Evolutionary conservation across 2,329 filamentous ascomycete species (phyloP).

Genomic region (Cladophialophora exuberans): DNA sequence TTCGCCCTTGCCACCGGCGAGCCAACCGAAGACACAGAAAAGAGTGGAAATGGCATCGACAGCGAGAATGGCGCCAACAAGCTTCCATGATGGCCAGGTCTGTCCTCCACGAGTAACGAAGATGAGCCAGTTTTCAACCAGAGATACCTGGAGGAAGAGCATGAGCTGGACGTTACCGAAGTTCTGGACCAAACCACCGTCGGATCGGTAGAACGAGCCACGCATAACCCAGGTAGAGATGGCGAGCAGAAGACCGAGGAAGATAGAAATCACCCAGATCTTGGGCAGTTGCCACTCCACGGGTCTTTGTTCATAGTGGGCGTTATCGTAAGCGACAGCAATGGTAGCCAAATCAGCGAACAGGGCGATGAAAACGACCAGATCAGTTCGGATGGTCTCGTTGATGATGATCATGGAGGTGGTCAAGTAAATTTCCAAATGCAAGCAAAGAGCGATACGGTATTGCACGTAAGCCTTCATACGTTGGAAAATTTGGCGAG

Average conservation of each 20-base stretch:
- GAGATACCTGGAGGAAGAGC: constrained; percentile 86
- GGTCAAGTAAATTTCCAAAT: constrained; percentile 75
- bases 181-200: constrained; percentile 75
- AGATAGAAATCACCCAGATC: constrained; percentile 76
- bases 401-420: constrained; percentile 80
- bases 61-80: constrained; percentile 70
- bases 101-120: constrained; percentile 88
- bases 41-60: constrained; percentile 73
- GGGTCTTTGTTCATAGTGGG: constrained; percentile 72
- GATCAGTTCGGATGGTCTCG: constrained; percentile 71
- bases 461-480: constrained; percentile 80
- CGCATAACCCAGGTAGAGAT: constrained; percentile 74
- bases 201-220: constrained; percentile 68
- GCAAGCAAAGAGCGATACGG: constrained; percentile 74
- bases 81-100: constrained; percentile 75
- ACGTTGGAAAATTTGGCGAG: constrained; percentile 75
- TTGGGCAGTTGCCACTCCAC: constrained; percentile 82
- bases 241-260: constrained; percentile 70
- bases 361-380: constrained; percentile 78
- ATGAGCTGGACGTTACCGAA: constrained; percentile 75
- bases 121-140: constrained; percentile 96
- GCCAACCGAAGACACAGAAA: constrained; percentile 76
- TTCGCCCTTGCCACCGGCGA: constrained; percentile 57
- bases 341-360: constrained; percentile 81
- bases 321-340: constrained; percentile 78